Evolutionary conservation across 164 flowering plant genomes (phyloP).

Genomic region (Magnolia officinalis): DNA sequence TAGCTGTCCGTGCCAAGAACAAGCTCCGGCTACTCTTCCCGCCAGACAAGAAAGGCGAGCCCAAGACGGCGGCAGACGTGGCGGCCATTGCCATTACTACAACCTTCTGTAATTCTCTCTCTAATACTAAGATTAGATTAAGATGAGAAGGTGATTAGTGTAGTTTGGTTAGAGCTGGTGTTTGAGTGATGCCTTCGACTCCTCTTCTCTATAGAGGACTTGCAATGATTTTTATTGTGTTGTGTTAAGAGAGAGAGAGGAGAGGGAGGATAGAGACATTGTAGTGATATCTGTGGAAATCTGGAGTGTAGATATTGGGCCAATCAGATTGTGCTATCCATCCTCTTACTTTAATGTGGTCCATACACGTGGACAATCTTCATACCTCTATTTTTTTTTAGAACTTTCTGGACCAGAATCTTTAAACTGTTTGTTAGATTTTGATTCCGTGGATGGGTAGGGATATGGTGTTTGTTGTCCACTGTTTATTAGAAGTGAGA

Average conservation of each 20-base stretch:
- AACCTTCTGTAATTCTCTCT: background rate
- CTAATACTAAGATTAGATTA: background rate
- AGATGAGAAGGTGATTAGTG: background rate
- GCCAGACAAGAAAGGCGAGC: conserved; percentile 66
- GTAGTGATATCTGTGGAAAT: conserved; percentile 31
- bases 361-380: conserved; percentile 49
- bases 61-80: conserved; percentile 49
- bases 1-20: conserved; percentile 24
- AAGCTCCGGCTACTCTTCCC: conserved; percentile 37
- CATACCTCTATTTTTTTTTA: conserved; percentile 12
- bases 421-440: background rate
- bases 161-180: background rate
- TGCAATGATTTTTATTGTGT: background rate
- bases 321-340: conserved; percentile 52
- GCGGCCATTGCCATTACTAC: conserved; percentile 42
- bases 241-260: background rate
- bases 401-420: background rate
- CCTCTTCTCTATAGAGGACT: background rate
- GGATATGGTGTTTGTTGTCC: background rate
- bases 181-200: background rate
- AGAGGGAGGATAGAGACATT: conserved; percentile 20
- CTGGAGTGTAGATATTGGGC: conserved; percentile 57
- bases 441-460: background rate
- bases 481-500: too few relatives aligned
- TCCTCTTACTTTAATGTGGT: conserved; percentile 26